phyloP scores from a whole-genome alignment of 768 basidiomycete genomes.

The Boletus sp. region DNA sequence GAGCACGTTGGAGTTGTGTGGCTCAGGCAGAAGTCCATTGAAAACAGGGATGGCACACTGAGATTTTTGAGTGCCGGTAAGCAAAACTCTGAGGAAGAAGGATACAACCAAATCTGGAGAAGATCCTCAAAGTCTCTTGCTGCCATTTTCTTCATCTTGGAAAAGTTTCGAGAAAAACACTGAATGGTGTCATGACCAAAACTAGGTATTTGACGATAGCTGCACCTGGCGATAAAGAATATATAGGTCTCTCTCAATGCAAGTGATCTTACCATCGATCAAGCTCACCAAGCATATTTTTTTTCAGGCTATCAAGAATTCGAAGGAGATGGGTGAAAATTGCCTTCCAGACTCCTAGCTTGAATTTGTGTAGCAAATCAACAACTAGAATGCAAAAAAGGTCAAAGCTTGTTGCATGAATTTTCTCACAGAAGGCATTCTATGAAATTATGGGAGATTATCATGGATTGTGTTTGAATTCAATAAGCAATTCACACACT shows the following conservation, averaged over 20 bases:
- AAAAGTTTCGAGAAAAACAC: not conserved
- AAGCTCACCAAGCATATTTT: not conserved
- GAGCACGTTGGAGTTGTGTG: not conserved
- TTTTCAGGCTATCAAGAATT: not conserved
- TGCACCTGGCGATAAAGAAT: not conserved
- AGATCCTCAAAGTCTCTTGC: not conserved
- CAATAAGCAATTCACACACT: not conserved
- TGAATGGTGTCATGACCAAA: not conserved
- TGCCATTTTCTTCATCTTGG: not conserved
- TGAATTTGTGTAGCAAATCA: not conserved
- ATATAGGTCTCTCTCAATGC: not conserved
- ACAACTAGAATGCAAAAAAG: not conserved
- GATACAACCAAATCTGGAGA: not conserved
- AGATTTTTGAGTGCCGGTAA: not conserved
- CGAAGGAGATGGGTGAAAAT: not conserved
- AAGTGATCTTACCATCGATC: not conserved
- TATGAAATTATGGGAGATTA: not conserved
- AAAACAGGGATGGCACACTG: not conserved
- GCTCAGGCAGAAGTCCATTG: not conserved
- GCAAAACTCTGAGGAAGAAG: not conserved
- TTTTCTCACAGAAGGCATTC: not conserved
- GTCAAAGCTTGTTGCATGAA: not conserved
- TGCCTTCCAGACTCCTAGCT: not conserved
- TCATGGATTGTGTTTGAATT: not conserved
- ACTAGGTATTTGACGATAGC: not conserved